Conservation (phyloP, 2,329 filamentous ascomycete species). For the Amauroascus verrucosus region DNA sequence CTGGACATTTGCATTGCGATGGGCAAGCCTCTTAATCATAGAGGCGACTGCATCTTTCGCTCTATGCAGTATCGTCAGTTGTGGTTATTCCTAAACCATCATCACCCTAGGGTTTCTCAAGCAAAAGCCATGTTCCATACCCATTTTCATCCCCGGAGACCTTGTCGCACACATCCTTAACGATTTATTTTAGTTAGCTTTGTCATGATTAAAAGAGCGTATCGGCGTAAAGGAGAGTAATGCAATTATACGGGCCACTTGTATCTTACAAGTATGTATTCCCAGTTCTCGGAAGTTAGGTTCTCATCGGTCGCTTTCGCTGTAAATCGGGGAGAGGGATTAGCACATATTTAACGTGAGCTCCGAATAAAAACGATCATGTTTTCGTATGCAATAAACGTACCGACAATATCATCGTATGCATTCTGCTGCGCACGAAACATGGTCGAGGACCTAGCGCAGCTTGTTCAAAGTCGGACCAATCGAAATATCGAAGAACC, state of each 20-base stretch:
- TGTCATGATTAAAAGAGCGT: not conserved
- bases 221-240: not conserved
- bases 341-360: slow-evolving; percentile 16
- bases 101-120: not conserved
- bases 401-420: slow-evolving; percentile 61
- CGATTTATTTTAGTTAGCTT: not conserved
- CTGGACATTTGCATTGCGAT: slow-evolving; percentile 92
- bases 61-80: slow-evolving; percentile 24
- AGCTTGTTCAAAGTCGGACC: slow-evolving; percentile 3
- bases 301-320: slow-evolving; percentile 94
- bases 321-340: slow-evolving; percentile 29
- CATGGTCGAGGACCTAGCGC: slow-evolving; percentile 30
- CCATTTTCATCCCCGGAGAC: slow-evolving; percentile 43
- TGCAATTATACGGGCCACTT: not conserved
- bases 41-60: slow-evolving; percentile 79
- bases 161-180: slow-evolving; percentile 51
- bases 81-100: not conserved
- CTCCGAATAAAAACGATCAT: not conserved
- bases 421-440: slow-evolving; percentile 55
- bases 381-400: slow-evolving; percentile 20
- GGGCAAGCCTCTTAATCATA: slow-evolving; percentile 82
- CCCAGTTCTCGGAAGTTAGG: slow-evolving; percentile 75
- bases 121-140: slow-evolving; percentile 22
- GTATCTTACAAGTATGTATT: slow-evolving; percentile 50
- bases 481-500: not conserved